Base-by-base conservation (phyloP, 495 filamentous ascomycete species). In the Cercophora scortea region DNA sequence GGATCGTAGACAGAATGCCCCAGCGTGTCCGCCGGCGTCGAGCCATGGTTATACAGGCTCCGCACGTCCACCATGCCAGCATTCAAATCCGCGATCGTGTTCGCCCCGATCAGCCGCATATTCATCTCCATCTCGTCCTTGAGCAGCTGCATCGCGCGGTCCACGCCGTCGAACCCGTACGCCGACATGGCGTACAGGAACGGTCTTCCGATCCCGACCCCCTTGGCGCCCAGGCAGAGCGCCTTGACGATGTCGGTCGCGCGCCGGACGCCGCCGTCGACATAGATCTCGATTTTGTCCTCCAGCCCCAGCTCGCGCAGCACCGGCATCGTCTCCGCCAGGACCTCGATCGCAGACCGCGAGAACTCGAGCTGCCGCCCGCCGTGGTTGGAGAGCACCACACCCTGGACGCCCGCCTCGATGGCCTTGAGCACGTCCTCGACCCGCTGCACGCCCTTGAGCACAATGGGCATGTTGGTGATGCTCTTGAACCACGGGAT, bases 81-180 rank as follows among this genome's bases (percentile, higher is more conserved):
- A 52, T 84, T 89, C 48, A 98, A 69, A 49, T 98, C 84, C 36
- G 79, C 84, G 18, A 98, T 65, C 39, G 62, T 81, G 1, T 75
- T 77, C 32, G 82, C 86, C 12, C 93, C 93, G 59, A 97, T 89
- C 56, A 98, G 73, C 8, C 94, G 81, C 93, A 98, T 97, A 60
- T 88, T 88, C 92, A 97, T 96, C 76, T 92, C 91, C 84, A 98
- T 90, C 79, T 98, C 93, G 64, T 97, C 93, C 75, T 89, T 94
- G 53, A 98, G 80, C 57, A 98, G 74, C 71, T 92, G 87, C 85
- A 96, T 96, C 17, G 92, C 93, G 13, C 89, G 79, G 57, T 93
- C 84, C 25, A 96, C 92, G 53, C 93, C 93, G 3, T 83, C 76
- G 49, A 89, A 71, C 0, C 93, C 93, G 66, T 98, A 98, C 11